Percentiles rank a stretch among this genome's conserved stretches.
Evolutionary conservation across 2,329 filamentous ascomycete genomes (phyloP).

Genomic region (Alternaria infectoria): DNA sequence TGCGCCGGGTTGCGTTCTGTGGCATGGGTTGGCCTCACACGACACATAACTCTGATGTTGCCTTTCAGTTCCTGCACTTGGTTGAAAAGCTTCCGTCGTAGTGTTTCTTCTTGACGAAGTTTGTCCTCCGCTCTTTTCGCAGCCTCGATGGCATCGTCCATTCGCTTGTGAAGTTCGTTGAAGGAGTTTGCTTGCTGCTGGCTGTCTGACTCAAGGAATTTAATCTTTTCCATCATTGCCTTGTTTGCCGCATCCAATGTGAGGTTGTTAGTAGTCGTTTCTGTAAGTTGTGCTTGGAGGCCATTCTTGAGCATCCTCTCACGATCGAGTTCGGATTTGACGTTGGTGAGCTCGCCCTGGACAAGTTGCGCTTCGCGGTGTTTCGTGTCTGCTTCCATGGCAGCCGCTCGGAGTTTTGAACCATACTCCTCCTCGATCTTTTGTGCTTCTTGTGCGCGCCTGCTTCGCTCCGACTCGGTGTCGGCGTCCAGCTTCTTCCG

Average conservation of each 20-base stretch:
- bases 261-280: slow-evolving; percentile 48
- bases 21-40: slow-evolving; percentile 78
- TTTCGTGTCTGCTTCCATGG: slow-evolving; percentile 63
- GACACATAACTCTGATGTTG: slow-evolving; percentile 97
- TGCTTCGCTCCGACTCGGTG: slow-evolving; percentile 68
- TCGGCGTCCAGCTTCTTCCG: slow-evolving; percentile 68
- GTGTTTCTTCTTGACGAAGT: slow-evolving; percentile 86
- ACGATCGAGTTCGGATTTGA: slow-evolving; percentile 52
- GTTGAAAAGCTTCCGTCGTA: slow-evolving; percentile 91
- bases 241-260: slow-evolving; percentile 77
- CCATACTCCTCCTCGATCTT: slow-evolving; percentile 64
- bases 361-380: slow-evolving; percentile 60
- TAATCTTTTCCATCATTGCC: slow-evolving; percentile 79
- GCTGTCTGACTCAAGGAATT: slow-evolving; percentile 87
- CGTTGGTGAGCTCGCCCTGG: slow-evolving; percentile 58
- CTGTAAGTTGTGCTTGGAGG: slow-evolving; percentile 61
- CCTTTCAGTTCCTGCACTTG: slow-evolving; percentile 97
- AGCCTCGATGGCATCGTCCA: slow-evolving; percentile 76
- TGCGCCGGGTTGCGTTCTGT: slow-evolving; percentile 68
- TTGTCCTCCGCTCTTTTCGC: slow-evolving; percentile 78
- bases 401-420: slow-evolving; percentile 64
- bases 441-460: slow-evolving; percentile 67
- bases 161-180: slow-evolving; percentile 77
- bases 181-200: slow-evolving; percentile 89
- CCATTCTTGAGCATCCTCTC: slow-evolving; percentile 68